These are phyloP conservation scores for Passalora sequoiae DNA, from an alignment of 2,329 filamentous ascomycete genomes.

Conservation along the genomic window DNA sequence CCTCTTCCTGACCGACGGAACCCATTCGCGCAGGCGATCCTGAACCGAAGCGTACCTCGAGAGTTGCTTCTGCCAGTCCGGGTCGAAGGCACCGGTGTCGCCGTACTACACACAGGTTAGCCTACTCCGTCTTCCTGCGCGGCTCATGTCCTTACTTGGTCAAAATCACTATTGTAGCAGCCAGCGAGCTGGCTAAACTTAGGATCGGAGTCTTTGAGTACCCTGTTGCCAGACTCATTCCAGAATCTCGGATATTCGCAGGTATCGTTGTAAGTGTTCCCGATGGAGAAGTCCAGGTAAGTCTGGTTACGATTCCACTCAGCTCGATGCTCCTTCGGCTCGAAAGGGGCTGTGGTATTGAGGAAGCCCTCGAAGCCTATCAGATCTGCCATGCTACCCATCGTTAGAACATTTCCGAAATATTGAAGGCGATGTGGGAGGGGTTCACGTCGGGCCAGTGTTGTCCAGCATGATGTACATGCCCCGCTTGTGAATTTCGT, in stretches of 20 bases:
- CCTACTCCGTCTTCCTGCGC: too few species aligned
- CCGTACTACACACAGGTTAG: too few species aligned
- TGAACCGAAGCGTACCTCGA: constrained; percentile 61
- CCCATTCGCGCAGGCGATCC: constrained; percentile 60
- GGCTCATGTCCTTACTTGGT: too few species aligned
- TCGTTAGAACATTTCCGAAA: too few species aligned
- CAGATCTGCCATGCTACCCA: constrained; percentile 58
- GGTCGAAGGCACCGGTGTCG: constrained; percentile 57
- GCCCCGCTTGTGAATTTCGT: constrained; percentile 53
- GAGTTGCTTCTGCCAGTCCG: constrained; percentile 57
- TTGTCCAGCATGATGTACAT: constrained; percentile 64
- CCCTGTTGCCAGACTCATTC: constrained; percentile 41
- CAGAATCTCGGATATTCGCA: constrained; percentile 56
- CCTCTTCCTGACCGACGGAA: constrained; percentile 52
- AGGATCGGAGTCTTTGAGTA: background rate
- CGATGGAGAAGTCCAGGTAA: constrained; percentile 54
- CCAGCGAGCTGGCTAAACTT: background rate
- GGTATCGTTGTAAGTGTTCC: constrained; percentile 47
- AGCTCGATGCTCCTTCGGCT: constrained; percentile 50
- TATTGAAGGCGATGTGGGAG: too few species aligned
- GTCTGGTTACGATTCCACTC: constrained; percentile 51
- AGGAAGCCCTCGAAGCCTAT: constrained; percentile 57
- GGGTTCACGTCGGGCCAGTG: constrained; percentile 57
- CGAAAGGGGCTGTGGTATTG: constrained; percentile 54
- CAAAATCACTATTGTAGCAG: background rate